These are phyloP conservation scores for Centaurea solstitialis DNA, from an alignment of 129 eudicot genomes.

Conservation along the genomic window DNA sequence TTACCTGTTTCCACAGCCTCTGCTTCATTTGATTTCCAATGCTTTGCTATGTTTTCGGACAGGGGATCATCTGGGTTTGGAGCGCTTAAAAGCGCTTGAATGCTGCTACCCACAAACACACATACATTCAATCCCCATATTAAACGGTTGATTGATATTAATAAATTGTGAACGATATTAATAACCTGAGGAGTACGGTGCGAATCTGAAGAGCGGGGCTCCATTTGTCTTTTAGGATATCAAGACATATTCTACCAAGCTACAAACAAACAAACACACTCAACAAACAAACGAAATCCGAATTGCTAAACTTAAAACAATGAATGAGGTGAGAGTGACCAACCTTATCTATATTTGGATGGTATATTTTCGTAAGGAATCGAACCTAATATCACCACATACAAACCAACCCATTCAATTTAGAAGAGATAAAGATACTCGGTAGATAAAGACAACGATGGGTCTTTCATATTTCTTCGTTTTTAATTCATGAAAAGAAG, in stretches of 20 bases:
- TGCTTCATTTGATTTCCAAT: slow-evolving; percentile 87
- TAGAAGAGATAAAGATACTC: neutral
- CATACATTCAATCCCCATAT: neutral
- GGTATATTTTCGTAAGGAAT: slow-evolving; percentile 91
- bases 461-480: neutral
- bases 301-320: neutral
- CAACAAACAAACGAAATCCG: neutral
- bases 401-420: no score
- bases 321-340: neutral
- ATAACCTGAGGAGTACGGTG: slow-evolving; percentile 75
- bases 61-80: slow-evolving; percentile 98
- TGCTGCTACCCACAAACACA: slow-evolving; percentile 38
- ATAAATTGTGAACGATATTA: no score
- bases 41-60: slow-evolving; percentile 92
- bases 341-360: slow-evolving; percentile 97
- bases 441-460: neutral
- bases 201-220: slow-evolving; percentile 99
- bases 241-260: slow-evolving; percentile 99
- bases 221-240: slow-evolving; percentile 97
- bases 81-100: slow-evolving; percentile 98
- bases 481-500: neutral
- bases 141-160: no score
- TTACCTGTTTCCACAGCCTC: slow-evolving; percentile 99
- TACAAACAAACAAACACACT: slow-evolving; percentile 27
- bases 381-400: slow-evolving; percentile 49